Base-by-base conservation (phyloP, 768 basidiomycete species). In the Termitomyces sp. region DNA sequence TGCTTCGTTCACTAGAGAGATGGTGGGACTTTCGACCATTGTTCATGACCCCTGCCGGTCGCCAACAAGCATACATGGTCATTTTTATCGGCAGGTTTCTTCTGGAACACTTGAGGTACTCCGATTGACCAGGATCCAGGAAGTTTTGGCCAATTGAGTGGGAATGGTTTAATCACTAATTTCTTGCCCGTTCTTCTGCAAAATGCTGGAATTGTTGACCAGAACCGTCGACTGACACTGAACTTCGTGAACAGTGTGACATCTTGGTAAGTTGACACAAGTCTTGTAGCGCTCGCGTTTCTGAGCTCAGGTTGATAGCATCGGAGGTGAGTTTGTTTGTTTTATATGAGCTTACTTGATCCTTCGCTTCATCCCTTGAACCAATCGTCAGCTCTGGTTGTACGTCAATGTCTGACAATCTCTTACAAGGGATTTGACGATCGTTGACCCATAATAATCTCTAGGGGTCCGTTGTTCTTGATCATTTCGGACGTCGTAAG, bases 21-120 rank as follows among this genome's bases (percentile, higher is more conserved):
- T 82, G 75, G 73, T 83, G 80, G 80, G 80, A 82, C 62, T 82
- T 79, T 69, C 66, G 77, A 40, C 73, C 75, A 11, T 64, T 82
- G 22, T 81, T 83, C 68, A 70, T 66, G 41, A 77, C 72, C 35
- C 66, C 67, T 8, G 74, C 72, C 9, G 74, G 77, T 63, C 68
- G 79, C 49, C 77, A 77, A 63, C 70, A 79, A 21, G 71, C 76
- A 22, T 75, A 73, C 51, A 77, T 82, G 74, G 76, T 78, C 46
- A 74, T 79, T 52, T 66, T 82, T 38, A 78, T 80, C 45, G 78
- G 77, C 74, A 54, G 37, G 64, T 57, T 22, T 52, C 28, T 9
- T 28, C 40, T 24, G 14, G n/a, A 46, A 43, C 7, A 5, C 26
- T n/a, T 2, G 14, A n/a, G 10, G 17, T 22, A 40, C 45, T 43